Percentiles rank a stretch among this genome's conserved stretches.
Evolutionary conservation across 2,329 filamentous ascomycete species (phyloP).

Genomic region (Monilinia polystroma): DNA sequence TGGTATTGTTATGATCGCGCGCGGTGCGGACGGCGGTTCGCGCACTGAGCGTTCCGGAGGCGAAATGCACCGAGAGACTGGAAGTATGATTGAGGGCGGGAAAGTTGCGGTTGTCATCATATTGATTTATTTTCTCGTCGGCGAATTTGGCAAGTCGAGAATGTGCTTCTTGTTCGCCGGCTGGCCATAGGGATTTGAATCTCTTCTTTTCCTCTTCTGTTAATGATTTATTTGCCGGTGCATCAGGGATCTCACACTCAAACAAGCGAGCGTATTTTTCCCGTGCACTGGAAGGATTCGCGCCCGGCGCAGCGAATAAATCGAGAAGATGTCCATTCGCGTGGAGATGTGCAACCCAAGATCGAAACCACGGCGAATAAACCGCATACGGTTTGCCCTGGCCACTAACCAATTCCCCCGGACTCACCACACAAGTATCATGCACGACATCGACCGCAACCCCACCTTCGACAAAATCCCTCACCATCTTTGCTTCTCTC

Average conservation of each 20-base stretch:
- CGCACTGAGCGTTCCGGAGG: conserved; percentile 65
- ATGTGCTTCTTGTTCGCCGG: conserved; percentile 71
- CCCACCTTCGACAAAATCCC: conserved; percentile 57
- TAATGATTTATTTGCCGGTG: conserved; percentile 63
- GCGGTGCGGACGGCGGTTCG: conserved; percentile 66
- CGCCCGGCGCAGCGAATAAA: conserved; percentile 54
- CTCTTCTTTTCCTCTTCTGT: conserved; percentile 57
- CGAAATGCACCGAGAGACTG: conserved; percentile 68
- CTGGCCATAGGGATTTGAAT: conserved; percentile 64
- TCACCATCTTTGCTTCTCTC: conserved; percentile 68
- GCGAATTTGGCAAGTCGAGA: conserved; percentile 66
- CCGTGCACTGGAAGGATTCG: conserved; percentile 51
- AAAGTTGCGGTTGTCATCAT: conserved; percentile 65
- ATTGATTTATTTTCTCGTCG: conserved; percentile 59
- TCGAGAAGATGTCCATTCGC: conserved; percentile 66
- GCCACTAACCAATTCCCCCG: conserved; percentile 65
- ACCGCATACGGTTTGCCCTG: conserved; percentile 78
- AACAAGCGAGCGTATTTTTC: conserved; percentile 58
- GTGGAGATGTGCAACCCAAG: conserved; percentile 74
- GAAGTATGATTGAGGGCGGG: conserved; percentile 64
- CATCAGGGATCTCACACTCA: conserved; percentile 56
- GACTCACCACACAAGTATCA: conserved; percentile 80
- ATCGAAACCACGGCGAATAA: conserved; percentile 77
- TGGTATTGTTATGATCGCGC: conserved; percentile 59
- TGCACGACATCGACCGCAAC: conserved; percentile 71